phyloP scores from a whole-genome alignment of 2,329 filamentous ascomycete species.

The Ascochyta rabiei region DNA sequence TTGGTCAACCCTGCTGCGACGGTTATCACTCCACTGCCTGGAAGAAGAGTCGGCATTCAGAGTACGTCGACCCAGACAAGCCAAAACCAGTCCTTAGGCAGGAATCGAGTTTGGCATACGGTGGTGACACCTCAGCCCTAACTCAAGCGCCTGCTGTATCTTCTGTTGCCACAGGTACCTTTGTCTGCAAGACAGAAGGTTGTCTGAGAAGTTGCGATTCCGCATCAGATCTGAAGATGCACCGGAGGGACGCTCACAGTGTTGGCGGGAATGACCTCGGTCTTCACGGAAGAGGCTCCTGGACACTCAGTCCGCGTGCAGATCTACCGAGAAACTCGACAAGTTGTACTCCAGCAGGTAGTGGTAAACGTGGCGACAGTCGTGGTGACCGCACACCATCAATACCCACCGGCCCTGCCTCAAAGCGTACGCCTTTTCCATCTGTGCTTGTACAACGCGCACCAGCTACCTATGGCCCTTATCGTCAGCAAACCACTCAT shows the following conservation, averaged over 20 bases:
- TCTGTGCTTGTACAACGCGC: not conserved
- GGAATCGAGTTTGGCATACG: conserved; percentile 4
- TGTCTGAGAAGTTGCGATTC: conserved; percentile 29
- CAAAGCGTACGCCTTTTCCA: not conserved
- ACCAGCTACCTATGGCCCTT: not conserved
- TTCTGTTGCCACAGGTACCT: conserved; percentile 21
- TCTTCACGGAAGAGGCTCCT: conserved; percentile 26
- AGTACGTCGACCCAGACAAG: conserved; percentile 20
- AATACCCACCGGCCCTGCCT: not conserved
- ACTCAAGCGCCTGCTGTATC: conserved; percentile 23
- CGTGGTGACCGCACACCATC: conserved; percentile 1
- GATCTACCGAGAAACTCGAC: conserved; percentile 16
- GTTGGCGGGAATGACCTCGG: conserved; percentile 30
- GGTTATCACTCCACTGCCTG: conserved; percentile 6
- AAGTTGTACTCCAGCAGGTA: not conserved
- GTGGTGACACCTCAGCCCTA: conserved; percentile 3
- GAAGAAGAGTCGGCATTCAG: conserved; percentile 1
- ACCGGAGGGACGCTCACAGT: conserved; percentile 31
- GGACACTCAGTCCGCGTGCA: conserved; percentile 28
- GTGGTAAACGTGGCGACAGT: not conserved
- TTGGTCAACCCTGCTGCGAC: conserved; percentile 23
- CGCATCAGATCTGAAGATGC: conserved; percentile 26
- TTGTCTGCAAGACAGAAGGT: conserved; percentile 18
- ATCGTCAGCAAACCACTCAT: not conserved
- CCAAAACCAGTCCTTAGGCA: conserved; percentile 2